Base-by-base conservation (phyloP, 140 eudicot species). In the Bidens hawaiensis region DNA sequence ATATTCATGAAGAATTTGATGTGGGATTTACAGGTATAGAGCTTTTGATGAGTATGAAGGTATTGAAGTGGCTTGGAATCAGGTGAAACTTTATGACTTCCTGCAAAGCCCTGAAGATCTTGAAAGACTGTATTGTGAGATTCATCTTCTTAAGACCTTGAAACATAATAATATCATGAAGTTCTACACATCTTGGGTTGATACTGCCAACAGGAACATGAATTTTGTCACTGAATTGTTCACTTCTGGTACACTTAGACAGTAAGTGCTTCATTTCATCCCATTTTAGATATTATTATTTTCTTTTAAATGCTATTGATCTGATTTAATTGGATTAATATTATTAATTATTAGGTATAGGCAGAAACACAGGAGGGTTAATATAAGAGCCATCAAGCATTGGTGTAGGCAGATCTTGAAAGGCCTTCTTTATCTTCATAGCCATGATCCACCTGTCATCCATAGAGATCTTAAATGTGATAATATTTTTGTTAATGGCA, bases 41-140 rank as follows among this genome's bases (percentile, higher is more conserved):
- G 89, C 82, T 21, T 88, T 88, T 75, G 96, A 88, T 82, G 86
- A 84, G 73, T 84, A 81, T 56, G 94, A 88, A 68, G 96, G 96
- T 51, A 88, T 88, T 31, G 94, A 88, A 75, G 94, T 88, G 58
- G 96, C 96, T 16, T 84, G 96, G 96, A 88, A 88, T 69, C 96
- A 88, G 27, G 94, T 84, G 18, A 88, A 84, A 72, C 85, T 88
- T 28, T 62, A 65, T 52, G 82, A 84, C 72, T 81, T 88, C 65
- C 65, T 81, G 13, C 85, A 84, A 58, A 78, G 81, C 36, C 78
- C 87, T 1, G 83, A 81, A 23, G 87, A 79, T 72, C 84, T 88
- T 1, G 94, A 88, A 67, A 81, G 94, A 67, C 77, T 88, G n/a
- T 84, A 84, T 38, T 76, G 81, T 62, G 96, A 88, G 77, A 81